Evolutionary conservation across 2,329 filamentous ascomycete species (phyloP).

Genomic region (Trichoderma brevicompactum): DNA sequence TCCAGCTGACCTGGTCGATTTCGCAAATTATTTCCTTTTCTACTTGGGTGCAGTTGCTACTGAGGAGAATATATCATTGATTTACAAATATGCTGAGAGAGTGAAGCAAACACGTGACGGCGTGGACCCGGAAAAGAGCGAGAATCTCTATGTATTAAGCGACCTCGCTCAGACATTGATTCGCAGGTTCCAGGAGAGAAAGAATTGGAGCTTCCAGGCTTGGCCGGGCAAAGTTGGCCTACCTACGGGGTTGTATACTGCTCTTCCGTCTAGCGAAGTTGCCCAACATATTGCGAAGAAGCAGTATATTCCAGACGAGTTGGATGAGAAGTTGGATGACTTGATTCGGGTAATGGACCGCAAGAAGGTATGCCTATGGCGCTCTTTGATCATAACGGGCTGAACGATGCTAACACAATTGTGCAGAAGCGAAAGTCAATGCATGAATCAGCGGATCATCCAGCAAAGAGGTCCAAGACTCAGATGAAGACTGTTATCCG

Average conservation of each 20-base stretch:
- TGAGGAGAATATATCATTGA: constrained; percentile 83
- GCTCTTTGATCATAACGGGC: background rate
- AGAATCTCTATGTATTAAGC: constrained; percentile 82
- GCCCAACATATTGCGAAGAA: constrained; percentile 87
- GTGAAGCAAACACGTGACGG: constrained; percentile 89
- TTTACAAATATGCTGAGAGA: constrained; percentile 89
- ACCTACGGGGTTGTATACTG: constrained; percentile 76
- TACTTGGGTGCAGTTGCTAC: constrained; percentile 83
- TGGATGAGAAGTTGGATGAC: constrained; percentile 77
- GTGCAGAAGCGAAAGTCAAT: constrained; percentile 61
- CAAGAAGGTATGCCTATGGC: constrained; percentile 60
- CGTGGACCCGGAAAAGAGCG: constrained; percentile 68
- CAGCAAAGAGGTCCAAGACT: constrained; percentile 45
- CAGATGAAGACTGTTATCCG: constrained; percentile 45
- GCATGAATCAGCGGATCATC: constrained; percentile 54
- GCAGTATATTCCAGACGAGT: constrained; percentile 77
- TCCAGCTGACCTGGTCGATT: constrained; percentile 73
- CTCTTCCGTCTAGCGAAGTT: constrained; percentile 74
- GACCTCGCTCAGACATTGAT: constrained; percentile 85
- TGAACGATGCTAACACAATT: background rate
- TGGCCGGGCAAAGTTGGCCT: constrained; percentile 81
- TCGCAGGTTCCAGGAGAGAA: constrained; percentile 82
- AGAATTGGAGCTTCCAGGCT: constrained; percentile 83
- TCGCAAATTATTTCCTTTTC: constrained; percentile 86
- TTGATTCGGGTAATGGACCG: constrained; percentile 68